Conservation (phyloP, 805 yeast species). For the Zygosaccharomyces pseudorouxii region DNA sequence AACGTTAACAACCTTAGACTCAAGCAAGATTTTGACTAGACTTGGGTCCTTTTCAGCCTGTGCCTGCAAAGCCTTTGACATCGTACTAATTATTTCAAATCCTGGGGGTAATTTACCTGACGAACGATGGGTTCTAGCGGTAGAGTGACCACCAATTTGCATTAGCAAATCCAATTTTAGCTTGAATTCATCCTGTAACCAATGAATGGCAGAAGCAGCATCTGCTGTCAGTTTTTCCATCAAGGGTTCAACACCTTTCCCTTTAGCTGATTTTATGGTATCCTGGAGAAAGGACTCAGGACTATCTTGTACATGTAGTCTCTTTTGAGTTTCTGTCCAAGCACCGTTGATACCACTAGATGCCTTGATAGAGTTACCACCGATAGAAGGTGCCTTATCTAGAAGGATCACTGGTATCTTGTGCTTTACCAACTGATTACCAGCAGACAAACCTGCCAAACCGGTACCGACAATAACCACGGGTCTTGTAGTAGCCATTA, state of each 20-base stretch:
- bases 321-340: conserved; percentile 54
- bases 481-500: conserved; percentile 23
- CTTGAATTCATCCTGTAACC: conserved; percentile 62
- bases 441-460: conserved; percentile 49
- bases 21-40: conserved; percentile 37
- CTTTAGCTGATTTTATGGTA: conserved; percentile 62
- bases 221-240: conserved; percentile 57
- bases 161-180: conserved; percentile 63
- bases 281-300: conserved; percentile 58
- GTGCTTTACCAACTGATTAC: conserved; percentile 36
- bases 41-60: conserved; percentile 29
- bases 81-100: conserved; percentile 48
- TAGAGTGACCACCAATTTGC: conserved; percentile 80
- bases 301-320: conserved; percentile 48
- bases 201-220: conserved; percentile 62
- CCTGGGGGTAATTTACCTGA: conserved; percentile 56
- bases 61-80: conserved; percentile 38
- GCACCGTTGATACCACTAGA: conserved; percentile 71
- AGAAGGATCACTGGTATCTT: conserved; percentile 43
- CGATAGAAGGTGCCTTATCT: conserved; percentile 47
- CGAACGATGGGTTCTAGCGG: conserved; percentile 78
- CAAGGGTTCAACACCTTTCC: conserved; percentile 52
- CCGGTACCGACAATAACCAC: conserved; percentile 54
- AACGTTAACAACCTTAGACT: conserved; percentile 38
- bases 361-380: conserved; percentile 60